Conservation (phyloP, 1,284 basidiomycete species). For the Fistulinella cinereoalba region DNA sequence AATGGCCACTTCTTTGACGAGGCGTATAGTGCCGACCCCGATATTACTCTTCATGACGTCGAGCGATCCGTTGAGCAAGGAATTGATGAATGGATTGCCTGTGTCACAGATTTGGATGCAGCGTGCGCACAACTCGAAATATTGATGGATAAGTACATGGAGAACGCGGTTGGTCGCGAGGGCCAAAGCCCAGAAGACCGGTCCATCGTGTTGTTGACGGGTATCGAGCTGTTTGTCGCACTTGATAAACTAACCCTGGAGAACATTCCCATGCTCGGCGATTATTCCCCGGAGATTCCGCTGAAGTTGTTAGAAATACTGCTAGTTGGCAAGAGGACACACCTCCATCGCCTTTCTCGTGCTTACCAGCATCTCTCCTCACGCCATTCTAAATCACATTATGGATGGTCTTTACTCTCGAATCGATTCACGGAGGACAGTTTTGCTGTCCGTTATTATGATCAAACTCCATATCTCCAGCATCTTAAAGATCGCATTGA, state of each 20-base stretch:
- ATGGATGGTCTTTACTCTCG: neutral
- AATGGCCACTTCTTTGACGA: too few species aligned
- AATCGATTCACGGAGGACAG: neutral
- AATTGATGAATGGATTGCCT: neutral
- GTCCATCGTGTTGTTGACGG: neutral
- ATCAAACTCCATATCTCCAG: neutral
- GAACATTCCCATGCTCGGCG: neutral
- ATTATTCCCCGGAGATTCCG: neutral
- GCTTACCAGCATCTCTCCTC: slow-evolving; percentile 1
- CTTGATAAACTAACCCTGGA: neutral
- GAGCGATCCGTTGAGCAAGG: neutral
- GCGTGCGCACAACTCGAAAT: neutral
- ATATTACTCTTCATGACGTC: slow-evolving; percentile 16
- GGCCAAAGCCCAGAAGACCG: neutral
- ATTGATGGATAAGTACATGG: neutral
- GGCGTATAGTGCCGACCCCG: slow-evolving; percentile 4
- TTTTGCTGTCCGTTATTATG: neutral
- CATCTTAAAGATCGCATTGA: neutral
- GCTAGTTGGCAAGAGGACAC: neutral
- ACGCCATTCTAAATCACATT: neutral
- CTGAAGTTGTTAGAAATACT: neutral
- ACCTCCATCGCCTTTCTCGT: neutral
- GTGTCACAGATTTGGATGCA: neutral
- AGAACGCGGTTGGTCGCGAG: neutral
- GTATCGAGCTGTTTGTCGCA: neutral